A percentile compares a stretch with the other conserved stretches of the same genome.
These are phyloP conservation scores for Cucurbita argyrosperma DNA, from an alignment of 306 rosid genomes.

Conservation along the genomic window DNA sequence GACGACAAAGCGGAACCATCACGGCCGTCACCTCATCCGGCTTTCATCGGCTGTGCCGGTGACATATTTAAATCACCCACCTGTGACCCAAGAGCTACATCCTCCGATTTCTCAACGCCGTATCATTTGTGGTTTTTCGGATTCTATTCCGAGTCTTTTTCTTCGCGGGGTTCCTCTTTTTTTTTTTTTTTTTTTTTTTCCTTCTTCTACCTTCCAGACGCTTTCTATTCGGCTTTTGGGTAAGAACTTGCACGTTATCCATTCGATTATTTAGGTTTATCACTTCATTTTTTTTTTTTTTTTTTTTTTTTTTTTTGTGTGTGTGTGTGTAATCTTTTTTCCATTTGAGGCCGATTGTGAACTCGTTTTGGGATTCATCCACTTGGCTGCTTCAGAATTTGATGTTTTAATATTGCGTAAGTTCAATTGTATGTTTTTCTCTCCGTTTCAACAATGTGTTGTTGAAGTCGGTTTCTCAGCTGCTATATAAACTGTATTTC, in stretches of 20 bases:
- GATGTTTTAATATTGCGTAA: background rate
- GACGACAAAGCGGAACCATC: background rate
- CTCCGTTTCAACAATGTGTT: background rate
- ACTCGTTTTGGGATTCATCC: background rate
- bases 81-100: constrained; percentile 5
- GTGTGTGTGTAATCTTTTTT: background rate
- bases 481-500: background rate
- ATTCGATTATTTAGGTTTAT: background rate
- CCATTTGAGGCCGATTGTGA: background rate
- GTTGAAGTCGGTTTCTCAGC: background rate
- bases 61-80: constrained; percentile 31
- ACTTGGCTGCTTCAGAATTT: background rate
- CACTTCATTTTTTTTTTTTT: no score
- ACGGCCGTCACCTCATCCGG: background rate
- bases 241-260: background rate
- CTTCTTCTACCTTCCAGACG: background rate
- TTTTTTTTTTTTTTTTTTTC: no score
- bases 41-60: constrained; percentile 28
- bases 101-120: constrained; percentile 11
- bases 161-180: background rate
- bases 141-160: constrained; percentile 14
- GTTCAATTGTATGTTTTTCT: background rate
- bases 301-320: background rate
- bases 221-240: background rate
- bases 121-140: constrained; percentile 12